These are phyloP conservation scores for Eimeria necatrix DNA, from an alignment of 169 alveolate genomes.

Conservation along the genomic window DNA sequence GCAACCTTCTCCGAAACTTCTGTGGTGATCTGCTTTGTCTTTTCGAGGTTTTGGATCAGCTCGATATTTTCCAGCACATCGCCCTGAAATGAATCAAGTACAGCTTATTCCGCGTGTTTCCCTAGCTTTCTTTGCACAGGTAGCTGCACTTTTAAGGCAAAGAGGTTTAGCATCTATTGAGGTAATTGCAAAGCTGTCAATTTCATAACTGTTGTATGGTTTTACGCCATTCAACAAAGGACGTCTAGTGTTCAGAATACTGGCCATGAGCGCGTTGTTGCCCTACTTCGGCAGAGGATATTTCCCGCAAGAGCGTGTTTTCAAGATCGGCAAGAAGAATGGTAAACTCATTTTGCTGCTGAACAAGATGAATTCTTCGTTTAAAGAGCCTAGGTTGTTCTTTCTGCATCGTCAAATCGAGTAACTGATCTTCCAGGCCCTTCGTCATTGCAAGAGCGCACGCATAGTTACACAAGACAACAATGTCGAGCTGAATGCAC, in stretches of 20 bases:
- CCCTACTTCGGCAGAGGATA: slow-evolving; percentile 88
- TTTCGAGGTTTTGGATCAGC: slow-evolving; percentile 96
- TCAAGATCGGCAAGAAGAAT: slow-evolving; percentile 96
- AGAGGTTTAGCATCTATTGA: too few relatives aligned
- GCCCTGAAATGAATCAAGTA: slow-evolving; percentile 71
- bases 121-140: not conserved
- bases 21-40: slow-evolving; percentile 95
- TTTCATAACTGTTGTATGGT: too few relatives aligned
- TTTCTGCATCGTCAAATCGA: slow-evolving; percentile 95
- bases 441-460: slow-evolving; percentile 12
- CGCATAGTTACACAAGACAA: too few relatives aligned
- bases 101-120: not conserved
- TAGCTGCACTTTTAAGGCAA: not conserved
- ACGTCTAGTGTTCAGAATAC: not conserved
- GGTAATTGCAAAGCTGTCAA: too few relatives aligned
- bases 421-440: slow-evolving; percentile 97
- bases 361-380: slow-evolving; percentile 94
- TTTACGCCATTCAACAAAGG: too few relatives aligned
- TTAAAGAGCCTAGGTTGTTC: slow-evolving; percentile 96
- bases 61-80: slow-evolving; percentile 96
- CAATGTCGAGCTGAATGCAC: not conserved
- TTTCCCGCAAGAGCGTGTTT: slow-evolving; percentile 93
- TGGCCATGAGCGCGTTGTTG: not conserved
- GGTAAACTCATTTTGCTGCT: slow-evolving; percentile 96
- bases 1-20: slow-evolving; percentile 96